These are phyloP conservation scores for Takashimella koratensis DNA, from an alignment of 1,284 basidiomycete species.

Conservation along the genomic window DNA sequence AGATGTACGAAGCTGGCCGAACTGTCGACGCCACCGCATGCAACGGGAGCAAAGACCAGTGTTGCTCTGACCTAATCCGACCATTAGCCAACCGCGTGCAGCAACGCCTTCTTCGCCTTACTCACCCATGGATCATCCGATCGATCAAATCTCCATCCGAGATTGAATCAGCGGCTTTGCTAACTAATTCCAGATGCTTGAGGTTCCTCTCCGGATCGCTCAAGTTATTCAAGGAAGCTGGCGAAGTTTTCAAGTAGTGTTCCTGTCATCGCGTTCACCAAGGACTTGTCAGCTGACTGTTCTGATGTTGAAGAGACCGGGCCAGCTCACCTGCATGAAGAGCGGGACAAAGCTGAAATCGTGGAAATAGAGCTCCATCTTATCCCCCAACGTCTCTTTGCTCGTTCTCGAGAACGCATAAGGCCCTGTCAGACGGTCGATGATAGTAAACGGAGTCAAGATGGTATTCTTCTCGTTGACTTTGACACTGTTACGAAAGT, in stretches of 20 bases:
- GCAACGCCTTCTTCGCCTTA: constrained; percentile 6
- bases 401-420: constrained; percentile 81
- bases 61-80: constrained; percentile 73
- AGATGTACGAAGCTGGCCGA: constrained; percentile 74
- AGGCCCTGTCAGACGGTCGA: constrained; percentile 78
- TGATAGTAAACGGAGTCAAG: constrained; percentile 85
- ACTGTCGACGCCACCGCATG: constrained; percentile 90
- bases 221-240: constrained; percentile 57
- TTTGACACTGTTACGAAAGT: constrained; percentile 61
- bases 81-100: not conserved
- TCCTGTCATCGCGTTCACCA: constrained; percentile 69
- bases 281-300: not conserved
- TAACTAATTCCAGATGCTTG: constrained; percentile 77
- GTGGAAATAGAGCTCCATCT: constrained; percentile 95
- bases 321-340: too few relatives aligned
- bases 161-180: constrained; percentile 81
- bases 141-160: constrained; percentile 97
- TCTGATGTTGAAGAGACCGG: constrained; percentile 54
- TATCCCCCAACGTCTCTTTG: constrained; percentile 78
- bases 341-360: constrained; percentile 90
- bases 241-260: constrained; percentile 82
- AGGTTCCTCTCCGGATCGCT: constrained; percentile 63
- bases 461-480: constrained; percentile 90
- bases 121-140: constrained; percentile 84
- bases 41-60: constrained; percentile 91